Evolutionary conservation across 192 early-diverging fungal genomes (phyloP).

Genomic region (Gryganskiella cystojenkinii): DNA sequence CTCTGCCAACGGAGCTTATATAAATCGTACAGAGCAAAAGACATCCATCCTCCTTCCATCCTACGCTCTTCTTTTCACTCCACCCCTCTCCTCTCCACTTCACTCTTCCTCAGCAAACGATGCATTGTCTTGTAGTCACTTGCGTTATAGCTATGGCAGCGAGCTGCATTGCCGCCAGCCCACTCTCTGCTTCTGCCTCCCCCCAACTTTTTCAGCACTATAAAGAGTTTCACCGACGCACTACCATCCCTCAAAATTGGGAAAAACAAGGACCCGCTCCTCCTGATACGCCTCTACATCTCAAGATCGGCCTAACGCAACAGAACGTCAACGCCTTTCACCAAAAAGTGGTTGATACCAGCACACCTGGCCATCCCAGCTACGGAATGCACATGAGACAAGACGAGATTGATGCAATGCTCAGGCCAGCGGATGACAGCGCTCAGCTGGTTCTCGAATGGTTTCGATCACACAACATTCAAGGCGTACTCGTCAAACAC

Average conservation of each 20-base stretch:
- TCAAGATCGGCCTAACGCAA: slow-evolving; percentile 5
- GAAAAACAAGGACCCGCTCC: slow-evolving; percentile 1
- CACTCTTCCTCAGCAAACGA: too few relatives aligned
- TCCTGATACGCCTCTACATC: background rate
- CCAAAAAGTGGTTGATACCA: background rate
- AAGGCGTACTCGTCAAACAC: background rate
- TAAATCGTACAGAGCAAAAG: too few relatives aligned
- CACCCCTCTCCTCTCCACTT: too few relatives aligned
- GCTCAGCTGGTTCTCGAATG: slow-evolving; percentile 4
- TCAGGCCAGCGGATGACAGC: background rate
- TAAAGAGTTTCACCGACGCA: too few relatives aligned
- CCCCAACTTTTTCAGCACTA: too few relatives aligned
- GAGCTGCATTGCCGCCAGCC: too few relatives aligned
- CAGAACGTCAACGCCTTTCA: slow-evolving; percentile 6
- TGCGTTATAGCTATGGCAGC: too few relatives aligned
- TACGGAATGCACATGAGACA: background rate
- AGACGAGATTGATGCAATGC: slow-evolving; percentile 3
- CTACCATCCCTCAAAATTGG: background rate
- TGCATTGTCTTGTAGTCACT: too few relatives aligned
- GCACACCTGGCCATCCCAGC: background rate
- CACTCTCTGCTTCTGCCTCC: too few relatives aligned
- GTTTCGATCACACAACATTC: slow-evolving; percentile 2
- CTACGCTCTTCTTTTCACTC: too few relatives aligned
- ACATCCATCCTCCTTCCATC: too few relatives aligned
- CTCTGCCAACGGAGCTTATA: too few relatives aligned